A percentile compares a stretch with the other conserved stretches of the same genome.
Evolutionary conservation across 192 early-diverging fungal species (phyloP).

Genomic region (Podila epicladia): DNA sequence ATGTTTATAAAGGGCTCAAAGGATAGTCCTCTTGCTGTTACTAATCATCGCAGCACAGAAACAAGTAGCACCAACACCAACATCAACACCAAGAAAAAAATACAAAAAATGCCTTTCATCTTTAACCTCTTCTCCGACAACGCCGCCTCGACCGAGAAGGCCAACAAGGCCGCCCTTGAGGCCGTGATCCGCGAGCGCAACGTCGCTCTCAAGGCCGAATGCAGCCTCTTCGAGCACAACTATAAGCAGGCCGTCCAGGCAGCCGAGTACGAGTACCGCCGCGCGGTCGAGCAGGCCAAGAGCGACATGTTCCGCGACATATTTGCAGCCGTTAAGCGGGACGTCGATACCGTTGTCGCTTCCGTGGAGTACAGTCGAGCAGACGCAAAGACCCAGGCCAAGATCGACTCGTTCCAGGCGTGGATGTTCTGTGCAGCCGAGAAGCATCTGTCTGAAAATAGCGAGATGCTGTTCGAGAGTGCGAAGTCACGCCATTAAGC

Average conservation of each 20-base stretch:
- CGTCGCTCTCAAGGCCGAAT: slow-evolving; percentile 14
- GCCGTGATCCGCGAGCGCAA: slow-evolving; percentile 27
- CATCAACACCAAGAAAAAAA: not conserved
- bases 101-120: slow-evolving; percentile 16
- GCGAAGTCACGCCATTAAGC: not conserved
- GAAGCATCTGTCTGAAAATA: not conserved
- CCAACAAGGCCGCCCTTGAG: slow-evolving; percentile 22
- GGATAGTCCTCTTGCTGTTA: not conserved
- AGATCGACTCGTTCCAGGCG: slow-evolving; percentile 5
- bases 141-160: slow-evolving; percentile 10
- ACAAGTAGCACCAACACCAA: not conserved
- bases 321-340: slow-evolving; percentile 3
- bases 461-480: not conserved
- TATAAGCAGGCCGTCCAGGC: slow-evolving; percentile 16
- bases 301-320: slow-evolving; percentile 8
- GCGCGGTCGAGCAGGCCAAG: slow-evolving; percentile 19
- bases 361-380: slow-evolving; percentile 11
- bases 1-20: not conserved
- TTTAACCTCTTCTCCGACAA: slow-evolving; percentile 8
- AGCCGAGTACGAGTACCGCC: slow-evolving; percentile 23
- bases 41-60: not conserved
- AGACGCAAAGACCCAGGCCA: slow-evolving; percentile 24
- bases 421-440: not conserved
- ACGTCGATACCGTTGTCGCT: slow-evolving; percentile 10
- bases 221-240: slow-evolving; percentile 4